These are phyloP conservation scores for Taphrina pruni DNA, from an alignment of 1,139 yeast genomes.

Conservation along the genomic window DNA sequence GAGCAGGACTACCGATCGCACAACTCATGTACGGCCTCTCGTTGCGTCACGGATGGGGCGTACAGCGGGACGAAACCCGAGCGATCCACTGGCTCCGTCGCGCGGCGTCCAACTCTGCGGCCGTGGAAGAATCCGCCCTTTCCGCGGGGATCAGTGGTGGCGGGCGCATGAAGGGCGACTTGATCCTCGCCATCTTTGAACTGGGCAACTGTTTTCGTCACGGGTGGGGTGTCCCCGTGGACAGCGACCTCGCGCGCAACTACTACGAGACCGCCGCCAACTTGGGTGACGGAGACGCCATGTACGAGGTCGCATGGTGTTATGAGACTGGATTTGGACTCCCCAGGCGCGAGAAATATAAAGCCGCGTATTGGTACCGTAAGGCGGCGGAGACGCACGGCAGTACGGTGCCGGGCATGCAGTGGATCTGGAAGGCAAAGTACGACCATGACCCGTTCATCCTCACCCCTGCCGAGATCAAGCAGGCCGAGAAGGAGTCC, in stretches of 20 bases:
- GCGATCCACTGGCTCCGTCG: slow-evolving; percentile 68
- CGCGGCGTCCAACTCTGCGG: slow-evolving; percentile 52
- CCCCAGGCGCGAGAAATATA: slow-evolving; percentile 61
- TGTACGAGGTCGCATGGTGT: slow-evolving; percentile 74
- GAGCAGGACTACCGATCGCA: slow-evolving; percentile 66
- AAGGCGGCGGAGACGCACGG: slow-evolving; percentile 72
- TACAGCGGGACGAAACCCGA: slow-evolving; percentile 63
- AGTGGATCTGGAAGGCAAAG: slow-evolving; percentile 80
- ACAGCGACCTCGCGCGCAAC: slow-evolving; percentile 65
- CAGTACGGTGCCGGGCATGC: slow-evolving; percentile 68
- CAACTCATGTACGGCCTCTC: slow-evolving; percentile 76
- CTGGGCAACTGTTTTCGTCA: slow-evolving; percentile 66
- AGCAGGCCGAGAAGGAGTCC: background rate
- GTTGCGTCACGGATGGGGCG: slow-evolving; percentile 73
- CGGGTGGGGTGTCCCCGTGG: slow-evolving; percentile 65
- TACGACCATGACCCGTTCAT: slow-evolving; percentile 51
- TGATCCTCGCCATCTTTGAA: slow-evolving; percentile 60
- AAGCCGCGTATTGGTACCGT: slow-evolving; percentile 77
- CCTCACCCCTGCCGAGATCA: background rate
- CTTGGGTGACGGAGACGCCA: slow-evolving; percentile 71
- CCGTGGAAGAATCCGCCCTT: slow-evolving; percentile 22
- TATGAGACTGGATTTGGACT: slow-evolving; percentile 59
- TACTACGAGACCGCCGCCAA: slow-evolving; percentile 71
- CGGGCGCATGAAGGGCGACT: slow-evolving; percentile 47
- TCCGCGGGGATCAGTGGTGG: slow-evolving; percentile 25